These are phyloP conservation scores for Sphaerostilbella broomeana DNA, from an alignment of 2,329 filamentous ascomycete species.

Conservation along the genomic window DNA sequence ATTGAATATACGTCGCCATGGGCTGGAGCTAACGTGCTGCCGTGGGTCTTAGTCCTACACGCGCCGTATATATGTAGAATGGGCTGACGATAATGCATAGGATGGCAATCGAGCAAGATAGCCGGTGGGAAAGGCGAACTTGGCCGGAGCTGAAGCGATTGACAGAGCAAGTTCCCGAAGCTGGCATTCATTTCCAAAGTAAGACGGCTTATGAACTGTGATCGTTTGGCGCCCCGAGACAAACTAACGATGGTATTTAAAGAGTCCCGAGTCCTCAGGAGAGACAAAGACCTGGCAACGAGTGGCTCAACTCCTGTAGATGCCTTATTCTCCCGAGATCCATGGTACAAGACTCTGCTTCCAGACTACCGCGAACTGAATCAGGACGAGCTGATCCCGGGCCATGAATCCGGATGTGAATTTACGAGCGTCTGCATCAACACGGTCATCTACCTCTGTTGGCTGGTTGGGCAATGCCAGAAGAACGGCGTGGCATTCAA, in stretches of 20 bases:
- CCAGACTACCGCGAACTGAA: slow-evolving; percentile 62
- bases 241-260: too few species aligned
- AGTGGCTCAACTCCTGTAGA: slow-evolving; percentile 41
- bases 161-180: slow-evolving; percentile 61
- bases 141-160: slow-evolving; percentile 58
- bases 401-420: slow-evolving; percentile 62
- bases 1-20: slow-evolving; percentile 86
- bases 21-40: slow-evolving; percentile 76
- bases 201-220: too few species aligned
- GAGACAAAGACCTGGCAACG: slow-evolving; percentile 53
- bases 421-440: slow-evolving; percentile 92
- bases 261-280: slow-evolving; percentile 46
- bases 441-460: slow-evolving; percentile 78
- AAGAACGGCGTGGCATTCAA: slow-evolving; percentile 63
- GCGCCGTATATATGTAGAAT: too few species aligned
- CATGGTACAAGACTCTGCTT: slow-evolving; percentile 68
- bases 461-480: slow-evolving; percentile 74
- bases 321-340: slow-evolving; percentile 56
- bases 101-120: slow-evolving; percentile 37
- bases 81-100: slow-evolving; percentile 27
- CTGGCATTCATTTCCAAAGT: slow-evolving; percentile 76
- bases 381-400: slow-evolving; percentile 51
- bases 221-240: too few species aligned
- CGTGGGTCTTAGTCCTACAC: slow-evolving; percentile 48
- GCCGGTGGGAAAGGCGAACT: slow-evolving; percentile 55